phyloP scores from a whole-genome alignment of 345 rosid species.

The Populus alba region DNA sequence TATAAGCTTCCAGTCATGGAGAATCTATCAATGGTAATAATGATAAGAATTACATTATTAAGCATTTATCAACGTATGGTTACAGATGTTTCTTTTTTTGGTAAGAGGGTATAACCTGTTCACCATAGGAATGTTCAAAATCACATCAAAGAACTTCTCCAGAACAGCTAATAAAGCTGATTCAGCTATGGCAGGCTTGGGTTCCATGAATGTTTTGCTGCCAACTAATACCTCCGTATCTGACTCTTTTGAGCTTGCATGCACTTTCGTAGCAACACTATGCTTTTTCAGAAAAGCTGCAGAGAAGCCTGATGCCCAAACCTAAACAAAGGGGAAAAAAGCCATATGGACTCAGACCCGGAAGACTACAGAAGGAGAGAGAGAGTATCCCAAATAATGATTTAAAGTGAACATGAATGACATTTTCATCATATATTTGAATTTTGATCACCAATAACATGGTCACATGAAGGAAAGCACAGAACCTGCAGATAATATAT shows the following conservation, averaged over 20 bases:
- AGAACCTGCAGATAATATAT: neutral
- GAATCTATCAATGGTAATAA: neutral
- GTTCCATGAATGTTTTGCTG: constrained; percentile 34
- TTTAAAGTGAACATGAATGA: too few species aligned
- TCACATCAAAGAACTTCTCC: constrained; percentile 71
- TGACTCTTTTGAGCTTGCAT: constrained; percentile 27
- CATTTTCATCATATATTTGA: neutral
- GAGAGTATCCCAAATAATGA: neutral
- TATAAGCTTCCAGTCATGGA: neutral
- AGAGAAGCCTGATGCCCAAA: constrained; percentile 96
- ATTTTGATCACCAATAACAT: neutral
- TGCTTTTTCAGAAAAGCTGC: constrained; percentile 91
- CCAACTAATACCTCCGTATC: constrained; percentile 22
- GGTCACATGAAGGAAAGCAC: neutral
- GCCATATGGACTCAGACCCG: neutral
- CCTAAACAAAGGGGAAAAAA: constrained; percentile 47
- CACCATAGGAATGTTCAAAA: constrained; percentile 77
- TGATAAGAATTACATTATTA: neutral
- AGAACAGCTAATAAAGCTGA: constrained; percentile 74
- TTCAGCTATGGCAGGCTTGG: constrained; percentile 75
- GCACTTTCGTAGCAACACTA: constrained; percentile 78
- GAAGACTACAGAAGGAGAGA: neutral
- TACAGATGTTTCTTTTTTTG: neutral
- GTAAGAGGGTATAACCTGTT: constrained; percentile 50
- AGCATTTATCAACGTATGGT: neutral